These are phyloP conservation scores for Candida montana DNA, from an alignment of 805 yeast species.

Conservation along the genomic window DNA sequence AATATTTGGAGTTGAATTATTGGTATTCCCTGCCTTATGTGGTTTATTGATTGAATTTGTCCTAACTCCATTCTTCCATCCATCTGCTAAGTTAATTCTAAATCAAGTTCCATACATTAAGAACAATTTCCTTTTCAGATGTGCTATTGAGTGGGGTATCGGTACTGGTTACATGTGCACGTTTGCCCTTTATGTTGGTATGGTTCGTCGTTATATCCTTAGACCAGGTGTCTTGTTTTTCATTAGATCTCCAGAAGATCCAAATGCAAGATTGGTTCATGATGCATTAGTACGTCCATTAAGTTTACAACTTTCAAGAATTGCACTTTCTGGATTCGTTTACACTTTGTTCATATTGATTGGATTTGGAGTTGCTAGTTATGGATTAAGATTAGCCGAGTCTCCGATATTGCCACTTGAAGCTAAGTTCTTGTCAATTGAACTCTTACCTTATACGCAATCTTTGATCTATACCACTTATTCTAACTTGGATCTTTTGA, in stretches of 20 bases:
- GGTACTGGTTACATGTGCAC: conserved; percentile 87
- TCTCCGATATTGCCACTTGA: conserved; percentile 20
- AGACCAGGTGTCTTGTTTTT: conserved; percentile 89
- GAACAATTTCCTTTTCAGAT: neutral
- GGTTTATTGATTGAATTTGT: conserved; percentile 74
- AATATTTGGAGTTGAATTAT: conserved; percentile 71
- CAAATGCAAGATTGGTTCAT: conserved; percentile 77
- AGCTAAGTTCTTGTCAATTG: neutral
- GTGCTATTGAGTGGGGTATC: conserved; percentile 42
- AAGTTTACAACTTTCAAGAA: conserved; percentile 63
- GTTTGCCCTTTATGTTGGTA: conserved; percentile 81
- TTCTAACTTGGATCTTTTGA: conserved; percentile 13
- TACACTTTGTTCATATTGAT: conserved; percentile 66
- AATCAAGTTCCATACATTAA: neutral
- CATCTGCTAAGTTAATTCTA: conserved; percentile 3
- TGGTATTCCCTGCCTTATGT: conserved; percentile 82
- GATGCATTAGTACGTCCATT: conserved; percentile 82
- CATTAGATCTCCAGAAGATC: conserved; percentile 92
- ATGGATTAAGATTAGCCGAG: conserved; percentile 13
- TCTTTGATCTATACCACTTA: conserved; percentile 2
- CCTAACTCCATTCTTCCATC: conserved; percentile 49
- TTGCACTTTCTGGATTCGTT: conserved; percentile 65
- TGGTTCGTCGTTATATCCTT: conserved; percentile 66
- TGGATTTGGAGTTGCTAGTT: conserved; percentile 56
- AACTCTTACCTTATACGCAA: neutral